These are phyloP conservation scores for Lunasporangiospora selenospora DNA, from an alignment of 192 early-diverging fungal genomes.

Conservation along the genomic window DNA sequence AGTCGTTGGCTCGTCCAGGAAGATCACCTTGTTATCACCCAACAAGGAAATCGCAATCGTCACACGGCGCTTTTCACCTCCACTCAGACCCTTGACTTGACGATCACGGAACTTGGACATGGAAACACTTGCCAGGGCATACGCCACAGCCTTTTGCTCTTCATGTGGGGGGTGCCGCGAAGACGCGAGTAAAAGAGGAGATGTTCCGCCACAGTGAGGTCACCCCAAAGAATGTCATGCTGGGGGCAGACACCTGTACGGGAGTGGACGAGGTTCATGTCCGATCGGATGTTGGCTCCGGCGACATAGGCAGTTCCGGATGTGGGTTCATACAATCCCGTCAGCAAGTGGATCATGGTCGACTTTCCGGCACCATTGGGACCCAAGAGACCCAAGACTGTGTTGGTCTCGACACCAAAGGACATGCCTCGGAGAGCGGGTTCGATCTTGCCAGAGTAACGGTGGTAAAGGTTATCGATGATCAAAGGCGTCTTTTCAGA, in stretches of 20 bases:
- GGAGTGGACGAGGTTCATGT: constrained; percentile 35
- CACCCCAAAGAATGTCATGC: constrained; percentile 56
- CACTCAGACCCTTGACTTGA: constrained; percentile 49
- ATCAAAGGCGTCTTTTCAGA: constrained; percentile 30
- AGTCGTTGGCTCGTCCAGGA: constrained; percentile 67
- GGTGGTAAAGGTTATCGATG: constrained; percentile 34
- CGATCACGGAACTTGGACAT: constrained; percentile 47
- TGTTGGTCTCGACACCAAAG: constrained; percentile 63
- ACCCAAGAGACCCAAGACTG: constrained; percentile 69
- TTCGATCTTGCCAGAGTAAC: constrained; percentile 35
- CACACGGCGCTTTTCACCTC: constrained; percentile 69
- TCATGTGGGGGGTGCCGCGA: constrained; percentile 44
- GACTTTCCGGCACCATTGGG: constrained; percentile 80
- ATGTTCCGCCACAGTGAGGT: constrained; percentile 57
- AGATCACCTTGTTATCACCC: constrained; percentile 54
- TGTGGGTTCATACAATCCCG: constrained; percentile 26
- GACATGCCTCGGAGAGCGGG: constrained; percentile 34
- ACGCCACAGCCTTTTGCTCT: constrained; percentile 24
- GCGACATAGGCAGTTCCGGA: constrained; percentile 39
- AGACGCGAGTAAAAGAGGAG: constrained; percentile 55
- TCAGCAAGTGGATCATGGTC: constrained; percentile 51
- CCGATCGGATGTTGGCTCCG: constrained; percentile 39
- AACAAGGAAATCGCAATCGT: constrained; percentile 59
- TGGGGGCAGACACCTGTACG: constrained; percentile 64
- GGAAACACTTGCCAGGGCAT: constrained; percentile 30